Conservation (phyloP, 768 basidiomycete species). For the Termitomyces titanicus region DNA sequence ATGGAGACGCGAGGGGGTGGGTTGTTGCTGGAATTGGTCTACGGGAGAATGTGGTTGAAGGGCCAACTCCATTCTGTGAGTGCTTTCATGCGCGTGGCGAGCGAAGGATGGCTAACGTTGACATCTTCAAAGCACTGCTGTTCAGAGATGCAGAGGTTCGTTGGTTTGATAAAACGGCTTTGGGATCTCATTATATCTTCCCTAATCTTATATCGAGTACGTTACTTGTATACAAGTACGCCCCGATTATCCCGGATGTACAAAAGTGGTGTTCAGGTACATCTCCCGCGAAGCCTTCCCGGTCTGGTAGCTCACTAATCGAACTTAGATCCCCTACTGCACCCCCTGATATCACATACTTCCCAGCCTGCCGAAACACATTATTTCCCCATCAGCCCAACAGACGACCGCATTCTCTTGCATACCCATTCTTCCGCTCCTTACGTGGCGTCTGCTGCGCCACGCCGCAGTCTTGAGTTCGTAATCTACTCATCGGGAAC, state of each 20-base stretch:
- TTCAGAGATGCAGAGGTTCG: conserved; percentile 31
- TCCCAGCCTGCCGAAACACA: conserved; percentile 62
- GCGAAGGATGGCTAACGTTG: conserved; percentile 9
- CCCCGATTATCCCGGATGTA: conserved; percentile 24
- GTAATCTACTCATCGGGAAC: conserved; percentile 56
- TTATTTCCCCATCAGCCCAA: conserved; percentile 51
- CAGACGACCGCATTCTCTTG: conserved; percentile 42
- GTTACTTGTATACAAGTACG: conserved; percentile 61
- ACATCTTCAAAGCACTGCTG: conserved; percentile 33
- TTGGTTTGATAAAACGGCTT: conserved; percentile 25
- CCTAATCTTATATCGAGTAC: conserved; percentile 57
- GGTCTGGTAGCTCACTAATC: conserved; percentile 7
- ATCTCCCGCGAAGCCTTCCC: not conserved
- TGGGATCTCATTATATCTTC: conserved; percentile 44
- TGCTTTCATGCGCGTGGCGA: conserved; percentile 11
- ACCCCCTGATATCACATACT: conserved; percentile 64
- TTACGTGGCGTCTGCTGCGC: conserved; percentile 44
- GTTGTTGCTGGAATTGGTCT: conserved; percentile 51
- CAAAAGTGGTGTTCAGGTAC: conserved; percentile 33
- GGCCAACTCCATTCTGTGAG: conserved; percentile 44
- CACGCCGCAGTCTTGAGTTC: conserved; percentile 43
- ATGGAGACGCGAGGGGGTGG: conserved; percentile 57
- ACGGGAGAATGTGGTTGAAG: conserved; percentile 25
- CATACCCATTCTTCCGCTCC: conserved; percentile 72
- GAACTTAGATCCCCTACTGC: conserved; percentile 45